Percentiles rank a stretch among this genome's conserved stretches.
These are phyloP conservation scores for Hydnomerulius pinastri DNA, from an alignment of 768 basidiomycete genomes.

Conservation along the genomic window DNA sequence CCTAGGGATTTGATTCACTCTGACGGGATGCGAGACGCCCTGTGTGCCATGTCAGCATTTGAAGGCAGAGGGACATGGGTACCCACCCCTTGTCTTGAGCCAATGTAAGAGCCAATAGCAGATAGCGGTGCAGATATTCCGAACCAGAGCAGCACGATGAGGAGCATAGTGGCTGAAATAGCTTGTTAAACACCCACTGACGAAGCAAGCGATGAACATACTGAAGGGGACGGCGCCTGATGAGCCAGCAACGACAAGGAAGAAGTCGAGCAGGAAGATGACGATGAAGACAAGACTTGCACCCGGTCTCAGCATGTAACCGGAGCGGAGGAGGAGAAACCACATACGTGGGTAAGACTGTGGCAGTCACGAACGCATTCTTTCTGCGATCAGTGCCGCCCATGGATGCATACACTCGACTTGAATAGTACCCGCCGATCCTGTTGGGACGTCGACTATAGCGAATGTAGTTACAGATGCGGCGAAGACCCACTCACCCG, in stretches of 20 bases:
- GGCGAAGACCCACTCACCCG: slow-evolving; percentile 44
- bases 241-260: slow-evolving; percentile 80
- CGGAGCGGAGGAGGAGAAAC: background rate
- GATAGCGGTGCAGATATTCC: slow-evolving; percentile 92
- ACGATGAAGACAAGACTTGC: slow-evolving; percentile 76
- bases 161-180: slow-evolving; percentile 71
- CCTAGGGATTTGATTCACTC: slow-evolving; percentile 92
- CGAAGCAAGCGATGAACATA: slow-evolving; percentile 28
- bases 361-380: slow-evolving; percentile 87
- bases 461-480: background rate
- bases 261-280: slow-evolving; percentile 89
- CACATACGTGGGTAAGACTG: slow-evolving; percentile 80
- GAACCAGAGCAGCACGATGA: slow-evolving; percentile 88
- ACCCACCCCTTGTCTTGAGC: slow-evolving; percentile 82
- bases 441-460: slow-evolving; percentile 37
- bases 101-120: slow-evolving; percentile 82
- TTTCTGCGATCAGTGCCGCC: slow-evolving; percentile 72
- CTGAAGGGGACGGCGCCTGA: slow-evolving; percentile 98
- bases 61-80: background rate
- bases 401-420: slow-evolving; percentile 77
- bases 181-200: background rate
- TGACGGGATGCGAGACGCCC: slow-evolving; percentile 78
- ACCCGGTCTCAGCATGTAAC: slow-evolving; percentile 8
- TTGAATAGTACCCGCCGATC: slow-evolving; percentile 87
- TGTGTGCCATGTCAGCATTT: slow-evolving; percentile 31